Evolutionary conservation across 129 eudicot genomes (phyloP), one percentile per base, ranked within the genome.

Genomic region (Flaveria linearis): DNA sequence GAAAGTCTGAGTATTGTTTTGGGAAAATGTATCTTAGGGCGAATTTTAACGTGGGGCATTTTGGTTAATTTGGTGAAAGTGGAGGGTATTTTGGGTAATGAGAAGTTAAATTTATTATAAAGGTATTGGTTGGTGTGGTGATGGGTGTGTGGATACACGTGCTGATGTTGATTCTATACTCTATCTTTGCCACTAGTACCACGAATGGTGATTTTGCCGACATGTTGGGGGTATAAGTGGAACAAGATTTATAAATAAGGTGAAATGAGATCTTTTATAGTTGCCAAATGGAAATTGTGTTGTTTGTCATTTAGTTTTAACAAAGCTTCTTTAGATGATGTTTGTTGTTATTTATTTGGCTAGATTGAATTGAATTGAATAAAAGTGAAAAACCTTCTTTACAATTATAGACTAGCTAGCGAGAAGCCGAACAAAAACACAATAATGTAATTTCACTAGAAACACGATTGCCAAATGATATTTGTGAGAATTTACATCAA

Each of bases 51-150:
- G 68, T 53, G 51, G 78, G 83, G 61, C 50, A 53, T 73, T 52
- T 69, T 69, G 76, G 80, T 67, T 20, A 36, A 65, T 76, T 15
- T 47, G 43, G 72, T 61, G 61, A 39, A 78, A 30, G 49, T 61
- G 82, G 72, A 70, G 55, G 71, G 64, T 43, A 42, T 50, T 50
- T 50, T 45, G 50, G 50, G 11, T 9, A 45, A 45, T 45, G 50
- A 45, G 50, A 11, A 45, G 50, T 45, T 45, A 8, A 14, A 14
- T 51, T 51, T 15, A 51, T 51, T 51, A 51, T 15, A 2, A 69
- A 51, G 33, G 41, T 42, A 50, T 58, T 69, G 25, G 71, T 69
- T 72, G 83, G 74, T 73, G 83, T 56, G 62, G 41, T 60, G 67
- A 61, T 30, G 46, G 7, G 14, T 69, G 45, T n/a, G 60, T 68